Evolutionary conservation across 306 rosid genomes (phyloP).

Genomic region (Glycine tomentella): DNA sequence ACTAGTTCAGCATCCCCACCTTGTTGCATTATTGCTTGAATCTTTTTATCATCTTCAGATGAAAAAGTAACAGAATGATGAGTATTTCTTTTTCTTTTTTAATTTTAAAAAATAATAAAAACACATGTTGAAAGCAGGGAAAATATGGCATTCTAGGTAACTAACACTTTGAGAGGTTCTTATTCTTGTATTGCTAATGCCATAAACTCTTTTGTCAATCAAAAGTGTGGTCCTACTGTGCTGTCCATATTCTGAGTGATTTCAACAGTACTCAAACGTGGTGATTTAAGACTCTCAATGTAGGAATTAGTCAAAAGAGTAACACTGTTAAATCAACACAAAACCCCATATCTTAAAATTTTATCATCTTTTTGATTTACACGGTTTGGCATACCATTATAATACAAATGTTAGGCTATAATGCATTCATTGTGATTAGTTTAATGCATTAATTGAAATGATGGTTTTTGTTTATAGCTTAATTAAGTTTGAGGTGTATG

Average conservation of each 20-base stretch:
- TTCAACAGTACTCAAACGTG: conserved; percentile 49
- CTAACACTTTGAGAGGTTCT: conserved; percentile 35
- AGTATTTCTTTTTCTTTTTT: conserved; percentile 23
- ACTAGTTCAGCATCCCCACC: conserved; percentile 59
- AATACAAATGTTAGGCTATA: conserved; percentile 15
- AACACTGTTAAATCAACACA: conserved; percentile 39
- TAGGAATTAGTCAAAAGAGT: conserved; percentile 41
- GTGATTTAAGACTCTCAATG: conserved; percentile 50
- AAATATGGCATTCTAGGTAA: conserved; percentile 41
- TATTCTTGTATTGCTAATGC: conserved; percentile 40
- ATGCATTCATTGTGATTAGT: conserved; percentile 4
- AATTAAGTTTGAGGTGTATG: not conserved
- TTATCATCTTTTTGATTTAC: conserved; percentile 14
- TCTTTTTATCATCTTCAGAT: conserved; percentile 59
- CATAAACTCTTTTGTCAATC: conserved; percentile 39
- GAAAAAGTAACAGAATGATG: conserved; percentile 65
- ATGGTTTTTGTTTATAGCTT: conserved; percentile 13
- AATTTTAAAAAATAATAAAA: conserved; percentile 1
- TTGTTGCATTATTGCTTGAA: conserved; percentile 63
- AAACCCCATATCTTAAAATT: conserved; percentile 20
- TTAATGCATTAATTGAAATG: conserved; percentile 21
- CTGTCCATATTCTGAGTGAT: conserved; percentile 45
- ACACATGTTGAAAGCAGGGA: conserved; percentile 55
- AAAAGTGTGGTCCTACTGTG: conserved; percentile 43
- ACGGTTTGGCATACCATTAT: conserved; percentile 18